Base-by-base conservation (phyloP, 2,329 filamentous ascomycete genomes). In the Cadophora gregata region DNA sequence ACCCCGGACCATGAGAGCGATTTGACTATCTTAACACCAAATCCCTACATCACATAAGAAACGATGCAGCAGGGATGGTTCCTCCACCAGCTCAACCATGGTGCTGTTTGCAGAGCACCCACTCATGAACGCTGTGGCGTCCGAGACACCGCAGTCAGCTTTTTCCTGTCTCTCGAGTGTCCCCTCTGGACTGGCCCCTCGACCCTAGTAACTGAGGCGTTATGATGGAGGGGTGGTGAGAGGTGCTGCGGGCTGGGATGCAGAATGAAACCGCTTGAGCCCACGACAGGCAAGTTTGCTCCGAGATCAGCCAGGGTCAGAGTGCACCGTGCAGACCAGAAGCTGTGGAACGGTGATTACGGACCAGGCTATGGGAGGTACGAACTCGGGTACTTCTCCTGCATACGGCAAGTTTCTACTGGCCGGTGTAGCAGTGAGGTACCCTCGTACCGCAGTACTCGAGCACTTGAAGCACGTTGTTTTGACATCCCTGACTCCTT, bases 221-320 rank as follows among this genome's bases (percentile, higher is more conserved):
- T 48, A 38, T 38, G 53, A 53, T 61, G 56, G 62, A 53, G 29
- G 42, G 58, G 8, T 27, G 33, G 31, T 29, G 45, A 25, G 33
- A 31, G 50, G 47, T 29, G 16, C 21, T 38, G 53, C 50, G 51
- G 38, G 59, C 60, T 45, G 38, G 51, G 59, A 48, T 53, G 33
- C 55, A 62, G 51, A 71, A 68, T 71, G 70, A 71, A 71, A 72
- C 70, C 70, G 71, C 71, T 70, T 69, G 65, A 65, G 62, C 62
- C 63, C 66, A 31, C 60, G 66, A 63, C 60, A 66, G 64, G 62
- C 51, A 59, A 65, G 59, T 36, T 36, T 47, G 50, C 58, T 64
- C 63, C 58, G 53, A 65, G 45, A 51, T 59, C 31, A 62, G 42
- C 61, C 63, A 64, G 62, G 65, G 68, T 66, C 59, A 61, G 56